Evolutionary conservation across 345 rosid genomes (phyloP).

Genomic region (Pistacia atlantica): DNA sequence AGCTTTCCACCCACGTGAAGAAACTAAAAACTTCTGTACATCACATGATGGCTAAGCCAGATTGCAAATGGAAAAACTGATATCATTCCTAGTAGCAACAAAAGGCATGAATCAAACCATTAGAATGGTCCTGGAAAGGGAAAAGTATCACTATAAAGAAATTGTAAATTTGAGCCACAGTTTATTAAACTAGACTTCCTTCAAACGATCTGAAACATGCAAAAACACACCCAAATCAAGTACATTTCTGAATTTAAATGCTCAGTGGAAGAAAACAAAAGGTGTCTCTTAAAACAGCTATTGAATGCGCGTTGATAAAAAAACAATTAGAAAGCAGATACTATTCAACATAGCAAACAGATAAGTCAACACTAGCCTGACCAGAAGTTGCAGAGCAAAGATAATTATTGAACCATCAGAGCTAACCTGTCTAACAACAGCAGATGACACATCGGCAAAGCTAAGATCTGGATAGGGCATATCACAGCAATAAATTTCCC

Average conservation of each 20-base stretch:
- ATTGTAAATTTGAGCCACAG: neutral
- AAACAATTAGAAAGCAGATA: neutral
- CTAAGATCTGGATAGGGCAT: slow-evolving; percentile 93
- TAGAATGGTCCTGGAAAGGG: neutral
- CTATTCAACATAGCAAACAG: neutral
- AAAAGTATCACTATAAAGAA: neutral
- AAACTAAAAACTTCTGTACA: neutral
- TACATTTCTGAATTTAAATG: neutral
- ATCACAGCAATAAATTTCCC: slow-evolving; percentile 97
- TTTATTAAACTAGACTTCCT: neutral
- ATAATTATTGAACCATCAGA: neutral
- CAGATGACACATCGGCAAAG: slow-evolving; percentile 75
- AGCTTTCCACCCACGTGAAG: neutral
- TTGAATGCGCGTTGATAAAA: neutral
- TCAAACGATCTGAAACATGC: neutral
- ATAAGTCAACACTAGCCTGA: neutral
- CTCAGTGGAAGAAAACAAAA: neutral
- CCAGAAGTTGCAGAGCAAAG: neutral
- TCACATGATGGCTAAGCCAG: neutral
- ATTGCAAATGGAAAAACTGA: neutral
- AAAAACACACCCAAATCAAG: neutral
- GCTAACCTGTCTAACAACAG: slow-evolving; percentile 82
- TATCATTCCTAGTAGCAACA: neutral
- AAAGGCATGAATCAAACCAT: neutral
- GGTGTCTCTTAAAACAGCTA: neutral